Evolutionary conservation across 164 flowering plant species (phyloP), one percentile per base, ranked within the genome.

Genomic region (Paratinospora sagittata): DNA sequence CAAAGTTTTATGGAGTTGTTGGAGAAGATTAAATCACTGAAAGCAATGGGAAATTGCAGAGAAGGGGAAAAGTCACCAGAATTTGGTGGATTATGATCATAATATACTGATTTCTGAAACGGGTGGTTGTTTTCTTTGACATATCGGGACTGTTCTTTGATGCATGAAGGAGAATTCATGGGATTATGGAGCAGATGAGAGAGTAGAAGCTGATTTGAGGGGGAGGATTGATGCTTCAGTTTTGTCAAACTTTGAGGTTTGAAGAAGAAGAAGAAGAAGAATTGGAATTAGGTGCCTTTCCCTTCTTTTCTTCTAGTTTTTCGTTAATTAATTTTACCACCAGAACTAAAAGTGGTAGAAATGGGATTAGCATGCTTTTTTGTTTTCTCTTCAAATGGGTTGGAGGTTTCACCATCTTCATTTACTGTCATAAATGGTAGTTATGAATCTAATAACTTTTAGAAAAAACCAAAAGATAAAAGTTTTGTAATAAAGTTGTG

Each of bases 221-320:
- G 34, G 6, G 79, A 65, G 41, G 83, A 30, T 14, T 62, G 88
- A 73, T 24, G 26, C 52, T 24, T 76, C 83, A 55, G 81, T 86
- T 55, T 30, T 88, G 85, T 73, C 93, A 86, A 72, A 78, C 79
- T 19, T 72, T 90, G 84, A 78, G 75, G 52, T 92, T 87, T 75
- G 88, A 70, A n/a, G 89, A 85, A 30, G 91, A 73, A 24, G 2
- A 67, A 5, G 68, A 65, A 8, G 27, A 24, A 39, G 8, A 24
- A 41, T 66, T 55, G 60, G 30, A 66, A 10, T 37, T 30, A 8
- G 17, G 47, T 43, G 14, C 14, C 45, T 6, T 43, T 43, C 47
- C 6, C 37, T 23, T 17, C 17, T 19, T 27, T 63, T 63, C 0
- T 63, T 27, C 4, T 63, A 7, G 2, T 0, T 27, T 63, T 63